Evolutionary conservation across 2,329 filamentous ascomycete genomes (phyloP).

Genomic region (Hymenoscyphus infarciens): DNA sequence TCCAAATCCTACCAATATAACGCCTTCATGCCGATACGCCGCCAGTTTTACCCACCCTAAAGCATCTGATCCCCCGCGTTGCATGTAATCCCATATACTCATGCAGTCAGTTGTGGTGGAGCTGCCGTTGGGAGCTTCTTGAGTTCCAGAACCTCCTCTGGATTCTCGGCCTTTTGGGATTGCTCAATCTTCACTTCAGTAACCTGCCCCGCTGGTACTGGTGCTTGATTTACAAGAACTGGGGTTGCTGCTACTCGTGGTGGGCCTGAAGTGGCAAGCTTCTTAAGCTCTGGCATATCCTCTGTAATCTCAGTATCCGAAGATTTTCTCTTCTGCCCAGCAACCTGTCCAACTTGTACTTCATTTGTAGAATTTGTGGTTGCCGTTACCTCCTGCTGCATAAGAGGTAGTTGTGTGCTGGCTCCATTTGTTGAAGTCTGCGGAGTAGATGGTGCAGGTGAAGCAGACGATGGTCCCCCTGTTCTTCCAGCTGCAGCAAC

Average conservation of each 20-base stretch:
- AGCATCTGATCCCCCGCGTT: not conserved
- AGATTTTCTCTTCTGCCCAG: slow-evolving; percentile 24
- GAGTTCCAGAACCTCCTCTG: not conserved
- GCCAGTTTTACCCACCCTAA: not conserved
- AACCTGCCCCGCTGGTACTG: not conserved
- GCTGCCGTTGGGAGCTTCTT: not conserved
- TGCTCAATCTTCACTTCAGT: not conserved
- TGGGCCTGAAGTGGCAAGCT: slow-evolving; percentile 21
- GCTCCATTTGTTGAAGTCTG: slow-evolving; percentile 10
- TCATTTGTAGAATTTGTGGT: slow-evolving; percentile 15
- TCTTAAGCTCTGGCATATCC: slow-evolving; percentile 27
- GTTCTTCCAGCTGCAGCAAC: slow-evolving; percentile 21
- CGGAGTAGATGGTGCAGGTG: slow-evolving; percentile 21
- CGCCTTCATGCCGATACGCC: not conserved
- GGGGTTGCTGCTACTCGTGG: slow-evolving; percentile 7
- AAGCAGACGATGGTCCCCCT: slow-evolving; percentile 23
- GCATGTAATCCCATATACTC: not conserved
- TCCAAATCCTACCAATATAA: slow-evolving; percentile 1
- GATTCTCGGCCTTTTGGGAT: not conserved
- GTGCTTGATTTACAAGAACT: not conserved
- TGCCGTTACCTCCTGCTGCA: slow-evolving; percentile 22
- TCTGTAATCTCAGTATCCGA: slow-evolving; percentile 26
- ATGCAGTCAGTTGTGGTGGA: not conserved
- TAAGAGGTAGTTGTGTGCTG: slow-evolving; percentile 12
- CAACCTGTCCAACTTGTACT: slow-evolving; percentile 12